Evolutionary conservation across 2,329 filamentous ascomycete species (phyloP), one percentile per base, ranked within the genome.

Genomic region (Talaromyces sp.): DNA sequence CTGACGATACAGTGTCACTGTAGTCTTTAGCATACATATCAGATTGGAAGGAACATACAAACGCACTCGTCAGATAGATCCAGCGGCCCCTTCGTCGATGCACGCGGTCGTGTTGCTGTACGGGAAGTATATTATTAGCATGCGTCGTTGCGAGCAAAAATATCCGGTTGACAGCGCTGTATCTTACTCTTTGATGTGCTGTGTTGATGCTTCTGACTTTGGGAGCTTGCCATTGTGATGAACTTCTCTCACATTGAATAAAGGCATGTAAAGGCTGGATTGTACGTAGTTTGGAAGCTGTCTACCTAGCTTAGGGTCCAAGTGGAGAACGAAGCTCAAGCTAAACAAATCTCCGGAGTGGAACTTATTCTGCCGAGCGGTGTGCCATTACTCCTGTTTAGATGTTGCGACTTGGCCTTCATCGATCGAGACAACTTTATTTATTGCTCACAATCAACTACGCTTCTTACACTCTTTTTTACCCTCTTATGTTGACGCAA

Each of bases 31-130:
- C n/a, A 40, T 33, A 25, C 8, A 44, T 11, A n/a, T 28, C 8
- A 9, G 35, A 46, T 31, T 1, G 16, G 28, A 44, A 11, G 9
- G 48, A 11, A 50, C 44, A 23, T 75, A 16, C n/a, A 16, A 42
- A 61, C 86, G 77, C 82, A 93, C 89, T 93, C 89, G 66, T 88
- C 86, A 65, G 70, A 67, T 61, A 81, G 79, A 70, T 95, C 91
- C 21, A 96, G 80, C 3, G 92, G 92, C 0, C 91, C 91, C 75
- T 87, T 90, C 4, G 91, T 95, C 50, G 88, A 74, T 67, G 76
- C 75, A 67, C 76, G 76, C 65, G 76, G 76, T 57, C 76, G 72
- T 46, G 73, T 73, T 68, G 76, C 76, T 79, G 28, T 28, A 67
- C 48, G 35, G 8, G 21, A 12, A 46, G 50, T 52, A 44, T 28